phyloP scores from a whole-genome alignment of 164 flowering plant species.

The Stephania cephalantha region DNA sequence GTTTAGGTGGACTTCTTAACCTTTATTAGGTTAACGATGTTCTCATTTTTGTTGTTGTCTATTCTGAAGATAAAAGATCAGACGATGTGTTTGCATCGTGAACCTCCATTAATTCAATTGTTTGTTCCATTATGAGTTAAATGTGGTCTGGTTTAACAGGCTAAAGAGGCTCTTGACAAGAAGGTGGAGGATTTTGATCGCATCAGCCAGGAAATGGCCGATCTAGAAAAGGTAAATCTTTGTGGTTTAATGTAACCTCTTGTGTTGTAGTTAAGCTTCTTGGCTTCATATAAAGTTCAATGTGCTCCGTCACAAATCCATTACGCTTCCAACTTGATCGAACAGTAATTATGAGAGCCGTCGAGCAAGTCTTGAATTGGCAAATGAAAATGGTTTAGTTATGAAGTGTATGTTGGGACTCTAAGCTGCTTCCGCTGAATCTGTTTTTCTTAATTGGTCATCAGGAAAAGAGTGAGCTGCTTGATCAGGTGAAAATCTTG shows the following conservation, averaged over 20 bases:
- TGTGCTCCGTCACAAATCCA: neutral
- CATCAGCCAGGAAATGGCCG: conserved; percentile 27
- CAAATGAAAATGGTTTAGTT: neutral
- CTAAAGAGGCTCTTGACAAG: conserved; percentile 30
- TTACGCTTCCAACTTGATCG: neutral
- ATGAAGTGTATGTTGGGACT: neutral
- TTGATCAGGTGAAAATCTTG: conserved; percentile 44
- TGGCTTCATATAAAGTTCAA: neutral
- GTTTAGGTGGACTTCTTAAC: too few relatives aligned
- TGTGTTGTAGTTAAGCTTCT: neutral
- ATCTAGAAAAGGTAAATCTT: conserved; percentile 47
- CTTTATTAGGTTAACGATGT: too few relatives aligned
- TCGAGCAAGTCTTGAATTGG: too few relatives aligned
- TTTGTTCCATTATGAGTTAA: neutral
- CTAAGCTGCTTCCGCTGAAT: too few relatives aligned
- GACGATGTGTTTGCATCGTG: too few relatives aligned
- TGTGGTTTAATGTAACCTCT: neutral
- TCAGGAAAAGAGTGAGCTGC: conserved; percentile 62
- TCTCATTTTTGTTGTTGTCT: too few relatives aligned
- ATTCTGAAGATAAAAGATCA: too few relatives aligned
- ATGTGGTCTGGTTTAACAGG: conserved; percentile 23
- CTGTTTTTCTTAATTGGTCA: neutral
- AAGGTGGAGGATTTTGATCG: conserved; percentile 26
- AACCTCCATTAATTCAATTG: neutral
- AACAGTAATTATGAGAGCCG: neutral